Percentiles rank a stretch among this genome's conserved stretches.
These are phyloP conservation scores for Rhizodiscina lignyota DNA, from an alignment of 495 filamentous ascomycete genomes.

Conservation along the genomic window DNA sequence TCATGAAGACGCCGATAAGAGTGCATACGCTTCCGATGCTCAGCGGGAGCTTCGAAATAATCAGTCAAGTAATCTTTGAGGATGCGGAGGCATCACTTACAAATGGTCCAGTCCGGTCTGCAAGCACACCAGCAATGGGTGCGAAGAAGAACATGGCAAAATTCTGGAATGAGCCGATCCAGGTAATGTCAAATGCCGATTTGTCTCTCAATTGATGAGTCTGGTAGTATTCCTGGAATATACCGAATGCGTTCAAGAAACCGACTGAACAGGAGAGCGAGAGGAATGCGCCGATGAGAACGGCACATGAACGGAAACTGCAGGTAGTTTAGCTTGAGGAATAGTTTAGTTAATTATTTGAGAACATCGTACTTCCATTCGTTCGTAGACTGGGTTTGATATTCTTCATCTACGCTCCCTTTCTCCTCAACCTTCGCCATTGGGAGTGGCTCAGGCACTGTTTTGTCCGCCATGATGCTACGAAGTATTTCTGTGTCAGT, in stretches of 20 bases:
- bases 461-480: too few relatives aligned
- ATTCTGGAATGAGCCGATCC: conserved; percentile 38
- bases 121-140: conserved; percentile 29
- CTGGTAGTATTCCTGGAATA: conserved; percentile 47
- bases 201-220: conserved; percentile 28
- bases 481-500: too few relatives aligned
- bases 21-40: background rate
- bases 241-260: conserved; percentile 45
- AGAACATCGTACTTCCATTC: too few relatives aligned
- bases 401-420: too few relatives aligned
- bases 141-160: conserved; percentile 34
- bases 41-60: conserved; percentile 24
- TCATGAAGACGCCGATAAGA: conserved; percentile 34
- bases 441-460: too few relatives aligned
- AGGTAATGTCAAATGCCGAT: conserved; percentile 35
- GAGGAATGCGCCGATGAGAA: conserved; percentile 16
- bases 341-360: too few relatives aligned
- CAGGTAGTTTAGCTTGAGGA: too few relatives aligned
- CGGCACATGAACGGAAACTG: conserved; percentile 16
- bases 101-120: conserved; percentile 33
- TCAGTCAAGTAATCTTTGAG: conserved; percentile 1
- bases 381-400: too few relatives aligned
- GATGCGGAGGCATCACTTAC: conserved; percentile 10
- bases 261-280: conserved; percentile 36
- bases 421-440: too few relatives aligned